Base-by-base conservation (phyloP, 805 yeast species). In the Hanseniaspora pseudoguilliermondii region DNA sequence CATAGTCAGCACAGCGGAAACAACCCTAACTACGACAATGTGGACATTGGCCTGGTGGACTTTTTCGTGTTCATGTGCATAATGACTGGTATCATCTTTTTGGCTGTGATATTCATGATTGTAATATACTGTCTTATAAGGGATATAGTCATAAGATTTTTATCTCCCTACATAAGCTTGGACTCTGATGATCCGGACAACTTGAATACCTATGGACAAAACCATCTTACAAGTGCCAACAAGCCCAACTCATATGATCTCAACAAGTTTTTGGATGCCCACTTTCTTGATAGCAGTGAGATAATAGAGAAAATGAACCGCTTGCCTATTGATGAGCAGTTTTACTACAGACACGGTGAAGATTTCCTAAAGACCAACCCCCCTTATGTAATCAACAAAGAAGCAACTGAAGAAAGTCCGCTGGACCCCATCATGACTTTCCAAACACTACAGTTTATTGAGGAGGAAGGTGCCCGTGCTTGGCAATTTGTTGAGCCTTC, bases 381-480 rank as follows among this genome's bases (percentile, higher is more conserved):
- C 2, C 81, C 80, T 11, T 73, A 75, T 8, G 66, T 79, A 0
- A 58, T 62, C 55, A 77, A 66, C 44, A 63, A 6, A 2, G 57
- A 64, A 1, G 59, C 16, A n/a, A 67, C 66, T 6, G 58, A 64
- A 3, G 60, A 68, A 1, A 44, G 52, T 11, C 42, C 51, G 23
- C 60, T 62, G 9, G 71, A 69, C 59, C 71, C 72, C 0, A 63
- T 69, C 11, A 62, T 69, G 25, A 67, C 66, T 50, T 70, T 65
- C 21, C 65, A 68, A 55, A 65, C 71, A 2, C 59, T 62, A 54
- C 66, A 63, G 46, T 69, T 84, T 21, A 86, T 87, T 29, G 95
- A 88, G 61, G 95, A 88, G 60, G 89, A 87, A 65, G 96, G 95
- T 2, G 83, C 90, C 0, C 70, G 76, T 16, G 97, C 97, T 1